Base-by-base conservation (phyloP, 352 stramenopile species). In the Globisporangium nunn region DNA sequence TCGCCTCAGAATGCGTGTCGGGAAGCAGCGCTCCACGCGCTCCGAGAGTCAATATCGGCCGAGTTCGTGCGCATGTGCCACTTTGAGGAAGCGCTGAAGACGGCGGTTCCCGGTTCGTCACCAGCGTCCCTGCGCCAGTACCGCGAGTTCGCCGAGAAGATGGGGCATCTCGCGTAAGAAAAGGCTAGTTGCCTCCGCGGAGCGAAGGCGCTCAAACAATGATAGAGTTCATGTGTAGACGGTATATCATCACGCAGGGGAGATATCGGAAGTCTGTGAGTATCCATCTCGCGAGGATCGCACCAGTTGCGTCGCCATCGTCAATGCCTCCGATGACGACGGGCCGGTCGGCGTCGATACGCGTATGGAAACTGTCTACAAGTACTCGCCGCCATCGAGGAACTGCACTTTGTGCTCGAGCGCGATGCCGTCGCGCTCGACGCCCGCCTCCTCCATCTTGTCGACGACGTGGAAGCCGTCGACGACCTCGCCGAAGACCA, bases 401-500 rank as follows among this genome's bases (percentile, higher is more conserved):
- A 94, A 74, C 47, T 74, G 66, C 41, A 94, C 84, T 63, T 88
- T 91, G 76, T 94, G 84, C 56, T 74, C 50, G 8, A 91, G 60
- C 3, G 70, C 63, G 39, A 86, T 75, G 57, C 81, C 81, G 41
- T 92, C 84, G 48, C 61, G 63, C 15, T 72, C 66, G 23, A 85
- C 78, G 2, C 84, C 84, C 4, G 79, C 78, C 15, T 65, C 53
- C 56, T 94, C 85, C 85, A 94, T 93, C 66, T 74, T 76, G 67
- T 93, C 81, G 33, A 94, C 81, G 35, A 94, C 78, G 8, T 84
- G 67, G 61, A 92, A 91, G 18, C 85, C 85, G 7, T 91, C 85
- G 14, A 93, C 71, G 37, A 94, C 78, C 59, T 93, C 75, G n/a
- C 85, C 85, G 62, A 94, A 94, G 29, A 94, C 78, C 28, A 91